Conservation (phyloP, 176 grass and related monocot species). For the Sorghum bicolor region DNA sequence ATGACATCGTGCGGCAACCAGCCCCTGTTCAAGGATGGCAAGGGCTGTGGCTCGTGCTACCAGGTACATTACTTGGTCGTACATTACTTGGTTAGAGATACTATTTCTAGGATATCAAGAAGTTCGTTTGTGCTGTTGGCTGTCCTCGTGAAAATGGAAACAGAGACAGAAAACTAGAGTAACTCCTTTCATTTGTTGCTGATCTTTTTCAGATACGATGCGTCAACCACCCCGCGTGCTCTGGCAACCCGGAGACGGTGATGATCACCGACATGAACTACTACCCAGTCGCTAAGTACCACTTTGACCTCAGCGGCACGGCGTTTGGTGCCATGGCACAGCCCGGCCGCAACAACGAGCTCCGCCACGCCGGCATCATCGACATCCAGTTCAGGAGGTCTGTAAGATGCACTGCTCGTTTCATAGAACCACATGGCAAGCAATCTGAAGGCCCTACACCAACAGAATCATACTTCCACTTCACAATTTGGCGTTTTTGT, state of each 20-base stretch:
- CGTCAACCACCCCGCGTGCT: conserved; percentile 43
- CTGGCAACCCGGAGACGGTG: conserved; percentile 46
- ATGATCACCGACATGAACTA: conserved; percentile 66
- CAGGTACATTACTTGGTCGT: conserved; percentile 34
- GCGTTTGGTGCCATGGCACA: not conserved
- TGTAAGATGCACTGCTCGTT: not conserved
- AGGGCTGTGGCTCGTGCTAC: conserved; percentile 75
- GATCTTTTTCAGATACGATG: conserved; percentile 44
- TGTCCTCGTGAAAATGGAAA: not conserved
- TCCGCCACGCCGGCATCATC: not conserved
- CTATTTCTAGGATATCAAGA: not conserved
- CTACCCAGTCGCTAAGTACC: conserved; percentile 43
- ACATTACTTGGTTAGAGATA: not conserved
- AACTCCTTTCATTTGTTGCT: not conserved
- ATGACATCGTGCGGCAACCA: conserved; percentile 80
- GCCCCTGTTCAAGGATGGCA: conserved; percentile 58
- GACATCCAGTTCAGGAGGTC: not conserved
- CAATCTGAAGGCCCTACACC: not conserved
- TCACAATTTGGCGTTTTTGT: not conserved
- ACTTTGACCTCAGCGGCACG: conserved; percentile 59
- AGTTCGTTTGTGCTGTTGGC: not conserved
- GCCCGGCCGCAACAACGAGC: not conserved
- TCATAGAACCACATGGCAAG: not conserved
- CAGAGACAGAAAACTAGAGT: not conserved
- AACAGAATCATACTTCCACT: not conserved